Evolutionary conservation across 345 rosid genomes (phyloP).

Genomic region (Euphorbia lathyris): DNA sequence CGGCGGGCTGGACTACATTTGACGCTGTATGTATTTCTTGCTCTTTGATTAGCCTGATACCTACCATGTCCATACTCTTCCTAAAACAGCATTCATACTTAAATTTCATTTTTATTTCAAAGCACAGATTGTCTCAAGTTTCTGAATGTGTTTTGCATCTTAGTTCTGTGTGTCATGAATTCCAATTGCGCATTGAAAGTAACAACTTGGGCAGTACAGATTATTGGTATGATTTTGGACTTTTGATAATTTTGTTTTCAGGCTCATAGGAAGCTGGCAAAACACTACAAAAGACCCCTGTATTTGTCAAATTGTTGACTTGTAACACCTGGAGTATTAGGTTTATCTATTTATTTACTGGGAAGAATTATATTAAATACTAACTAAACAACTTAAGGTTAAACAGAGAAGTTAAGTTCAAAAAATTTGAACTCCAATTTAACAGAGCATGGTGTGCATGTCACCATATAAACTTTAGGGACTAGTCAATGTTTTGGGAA

Average conservation of each 20-base stretch:
- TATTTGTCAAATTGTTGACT: too few species aligned
- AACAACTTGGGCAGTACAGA: neutral
- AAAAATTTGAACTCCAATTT: too few species aligned
- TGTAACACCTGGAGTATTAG: too few species aligned
- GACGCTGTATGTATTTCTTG: constrained; percentile 14
- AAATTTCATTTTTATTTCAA: neutral
- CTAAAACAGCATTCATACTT: neutral
- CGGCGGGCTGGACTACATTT: neutral
- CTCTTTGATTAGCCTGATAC: neutral
- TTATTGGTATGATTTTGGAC: neutral
- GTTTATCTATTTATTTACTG: too few species aligned
- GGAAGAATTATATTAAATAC: too few species aligned
- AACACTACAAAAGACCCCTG: too few species aligned
- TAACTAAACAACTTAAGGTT: too few species aligned
- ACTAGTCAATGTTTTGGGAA: too few species aligned
- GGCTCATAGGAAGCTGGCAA: neutral
- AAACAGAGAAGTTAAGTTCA: too few species aligned
- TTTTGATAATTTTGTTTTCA: neutral
- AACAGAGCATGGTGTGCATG: too few species aligned
- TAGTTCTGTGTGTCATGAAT: neutral
- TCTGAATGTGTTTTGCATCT: constrained; percentile 1
- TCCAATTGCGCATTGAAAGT: neutral
- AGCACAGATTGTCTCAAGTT: neutral
- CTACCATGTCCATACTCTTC: neutral
- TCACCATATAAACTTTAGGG: too few species aligned